Base-by-base conservation (phyloP, 2,329 filamentous ascomycete species). In the Aspergillus jensenii region DNA sequence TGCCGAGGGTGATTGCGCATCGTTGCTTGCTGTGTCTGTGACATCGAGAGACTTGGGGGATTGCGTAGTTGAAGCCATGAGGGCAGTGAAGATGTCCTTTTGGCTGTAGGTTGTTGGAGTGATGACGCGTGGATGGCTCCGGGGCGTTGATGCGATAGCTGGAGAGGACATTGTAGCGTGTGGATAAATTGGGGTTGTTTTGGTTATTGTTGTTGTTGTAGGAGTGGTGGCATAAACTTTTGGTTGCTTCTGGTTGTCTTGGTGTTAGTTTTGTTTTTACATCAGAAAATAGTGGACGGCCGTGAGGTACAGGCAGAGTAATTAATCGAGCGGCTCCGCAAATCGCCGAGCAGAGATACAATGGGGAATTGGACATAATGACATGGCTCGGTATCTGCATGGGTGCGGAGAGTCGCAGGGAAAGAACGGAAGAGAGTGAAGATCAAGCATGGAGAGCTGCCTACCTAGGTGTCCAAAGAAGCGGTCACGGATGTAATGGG, bases 81-180 rank as follows among this genome's bases (percentile, higher is more conserved):
- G 70, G 23, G 74, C 74, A 53, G 69, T 71, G 59, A 70, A 70
- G 63, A 78, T 73, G 48, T 78, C 71, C 56, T 51, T 51, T 39
- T 76, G 69, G 14, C 69, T 71, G 52, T 72, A 72, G 49, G 65
- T 67, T 31, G 65, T 67, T 35, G 67, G 58, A 17, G 65, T 62
- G 40, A 66, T 55, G 46, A 60, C 41, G 43, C 66, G 60, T 17
- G 64, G 62, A 37, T 56, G 59, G 21, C 51, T 58, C 33, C 61
- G 62, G 44, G 65, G 63, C 46, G 62, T 37, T 44, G 58, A 27
- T 31, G 39, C 15, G 4, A 48, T 21, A 43, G 62, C 40, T 1
- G 64, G 61, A 3, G 64, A 62, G 39, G 65, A 40, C 61, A 69
- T 67, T 63, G 51, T 66, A 45, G 27, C 15, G 35, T 37, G 12